phyloP scores from a whole-genome alignment of 129 eudicot genomes.

The Rutidosis leptorrhynchoides region DNA sequence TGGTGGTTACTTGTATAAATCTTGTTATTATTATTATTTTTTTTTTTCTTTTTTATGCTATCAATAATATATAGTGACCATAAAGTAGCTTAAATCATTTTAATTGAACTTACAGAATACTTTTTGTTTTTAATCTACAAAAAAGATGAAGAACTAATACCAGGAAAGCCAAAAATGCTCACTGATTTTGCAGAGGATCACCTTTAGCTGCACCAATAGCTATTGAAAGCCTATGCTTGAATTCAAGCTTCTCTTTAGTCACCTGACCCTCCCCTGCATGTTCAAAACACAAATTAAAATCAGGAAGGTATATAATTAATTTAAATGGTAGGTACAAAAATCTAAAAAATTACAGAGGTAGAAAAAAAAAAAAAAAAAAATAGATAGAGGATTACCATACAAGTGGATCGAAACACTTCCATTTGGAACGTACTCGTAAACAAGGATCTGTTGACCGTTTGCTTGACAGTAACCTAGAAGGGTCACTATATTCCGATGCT shows the following conservation, averaged over 20 bases:
- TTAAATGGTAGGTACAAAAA: background rate
- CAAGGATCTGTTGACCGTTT: conserved; percentile 79
- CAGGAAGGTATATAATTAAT: background rate
- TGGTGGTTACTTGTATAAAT: conserved; percentile 22
- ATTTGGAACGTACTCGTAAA: conserved; percentile 88
- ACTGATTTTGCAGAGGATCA: conserved; percentile 98
- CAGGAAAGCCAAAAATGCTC: conserved; percentile 97
- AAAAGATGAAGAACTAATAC: conserved; percentile 62
- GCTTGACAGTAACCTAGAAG: conserved; percentile 93
- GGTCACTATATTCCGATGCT: conserved; percentile 86
- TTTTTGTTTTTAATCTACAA: conserved; percentile 26
- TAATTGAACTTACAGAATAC: conserved; percentile 28
- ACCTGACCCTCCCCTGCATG: conserved; percentile 74
- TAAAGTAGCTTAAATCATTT: conserved; percentile 8
- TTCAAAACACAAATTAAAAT: background rate
- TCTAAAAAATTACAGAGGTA: too few species aligned
- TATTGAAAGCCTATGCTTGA: conserved; percentile 90
- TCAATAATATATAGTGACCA: background rate
- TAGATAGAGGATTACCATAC: conserved; percentile 61
- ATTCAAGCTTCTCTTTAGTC: conserved; percentile 81
- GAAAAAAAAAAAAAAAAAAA: background rate
- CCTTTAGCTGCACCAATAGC: conserved; percentile 99
- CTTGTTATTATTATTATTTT: background rate
- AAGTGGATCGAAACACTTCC: conserved; percentile 95
- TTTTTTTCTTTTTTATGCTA: background rate